phyloP scores from a whole-genome alignment of 2,329 filamentous ascomycete genomes.

The Calonectria henricotiae region DNA sequence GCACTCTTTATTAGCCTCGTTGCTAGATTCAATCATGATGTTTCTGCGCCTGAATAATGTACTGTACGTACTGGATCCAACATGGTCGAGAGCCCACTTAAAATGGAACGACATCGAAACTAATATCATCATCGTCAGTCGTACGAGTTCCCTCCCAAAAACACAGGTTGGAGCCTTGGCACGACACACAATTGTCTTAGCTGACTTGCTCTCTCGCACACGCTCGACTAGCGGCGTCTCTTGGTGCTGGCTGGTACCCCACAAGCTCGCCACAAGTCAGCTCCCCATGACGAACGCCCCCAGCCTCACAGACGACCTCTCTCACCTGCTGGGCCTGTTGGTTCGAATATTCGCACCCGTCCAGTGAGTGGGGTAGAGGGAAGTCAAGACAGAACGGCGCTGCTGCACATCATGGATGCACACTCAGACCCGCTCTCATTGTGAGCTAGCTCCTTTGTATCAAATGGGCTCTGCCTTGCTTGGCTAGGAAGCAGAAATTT shows the following conservation, averaged over 20 bases:
- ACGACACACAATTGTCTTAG: conserved; percentile 8
- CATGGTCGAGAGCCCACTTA: not conserved
- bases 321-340: not conserved
- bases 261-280: conserved; percentile 42
- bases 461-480: conserved; percentile 8
- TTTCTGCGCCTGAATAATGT: not conserved
- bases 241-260: conserved; percentile 40
- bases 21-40: not conserved
- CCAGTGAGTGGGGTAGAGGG: conserved; percentile 39
- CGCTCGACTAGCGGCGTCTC: not conserved
- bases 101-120: conserved; percentile 15
- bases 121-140: not conserved
- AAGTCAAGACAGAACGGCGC: conserved; percentile 3
- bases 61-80: no score
- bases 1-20: not conserved
- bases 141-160: not conserved
- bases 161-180: conserved; percentile 9
- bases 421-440: conserved; percentile 32
- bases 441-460: conserved; percentile 13
- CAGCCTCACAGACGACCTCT: conserved; percentile 37
- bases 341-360: conserved; percentile 25
- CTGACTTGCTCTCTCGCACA: conserved; percentile 9
- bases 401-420: conserved; percentile 40
- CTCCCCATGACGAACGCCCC: conserved; percentile 46
- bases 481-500: conserved; percentile 25